These are phyloP conservation scores for Fusarium clavum DNA, from an alignment of 2,329 filamentous ascomycete species.

Conservation along the genomic window DNA sequence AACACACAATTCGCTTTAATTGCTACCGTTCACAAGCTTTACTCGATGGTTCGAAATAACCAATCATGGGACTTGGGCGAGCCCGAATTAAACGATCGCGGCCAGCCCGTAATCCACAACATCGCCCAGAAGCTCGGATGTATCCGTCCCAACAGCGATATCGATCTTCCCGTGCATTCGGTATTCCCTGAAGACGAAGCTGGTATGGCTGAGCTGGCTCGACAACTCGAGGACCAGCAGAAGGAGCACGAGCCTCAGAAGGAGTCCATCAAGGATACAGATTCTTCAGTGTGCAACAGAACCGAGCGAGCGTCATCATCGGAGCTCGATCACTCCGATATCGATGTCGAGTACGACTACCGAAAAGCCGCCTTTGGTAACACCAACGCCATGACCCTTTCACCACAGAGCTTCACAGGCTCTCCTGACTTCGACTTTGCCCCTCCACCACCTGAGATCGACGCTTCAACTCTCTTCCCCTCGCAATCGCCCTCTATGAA, in stretches of 20 bases:
- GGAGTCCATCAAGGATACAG: conserved; percentile 44
- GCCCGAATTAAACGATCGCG: conserved; percentile 71
- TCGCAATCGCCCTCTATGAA: conserved; percentile 52
- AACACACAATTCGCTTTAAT: conserved; percentile 74
- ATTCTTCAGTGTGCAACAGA: conserved; percentile 42
- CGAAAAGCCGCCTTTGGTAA: conserved; percentile 60
- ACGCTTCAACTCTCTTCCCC: conserved; percentile 51
- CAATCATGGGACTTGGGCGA: conserved; percentile 72
- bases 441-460: conserved; percentile 50
- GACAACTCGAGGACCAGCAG: conserved; percentile 63
- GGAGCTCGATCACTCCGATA: conserved; percentile 66
- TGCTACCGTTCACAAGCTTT: conserved; percentile 73
- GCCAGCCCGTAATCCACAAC: conserved; percentile 73
- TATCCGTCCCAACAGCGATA: conserved; percentile 71
- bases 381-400: conserved; percentile 61
- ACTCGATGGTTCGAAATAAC: conserved; percentile 69
- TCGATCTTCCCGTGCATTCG: conserved; percentile 67
- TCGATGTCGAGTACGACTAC: conserved; percentile 67
- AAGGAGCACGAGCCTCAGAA: conserved; percentile 53
- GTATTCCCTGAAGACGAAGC: conserved; percentile 72
- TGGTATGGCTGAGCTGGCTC: conserved; percentile 67
- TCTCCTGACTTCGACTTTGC: conserved; percentile 54
- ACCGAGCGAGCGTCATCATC: conserved; percentile 65
- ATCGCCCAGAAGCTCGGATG: conserved; percentile 73
- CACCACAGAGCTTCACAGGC: conserved; percentile 63